A percentile compares a stretch with the other conserved stretches of the same genome.
phyloP scores from a whole-genome alignment of 2,329 filamentous ascomycete species.

The Zymoseptoria passerinii region DNA sequence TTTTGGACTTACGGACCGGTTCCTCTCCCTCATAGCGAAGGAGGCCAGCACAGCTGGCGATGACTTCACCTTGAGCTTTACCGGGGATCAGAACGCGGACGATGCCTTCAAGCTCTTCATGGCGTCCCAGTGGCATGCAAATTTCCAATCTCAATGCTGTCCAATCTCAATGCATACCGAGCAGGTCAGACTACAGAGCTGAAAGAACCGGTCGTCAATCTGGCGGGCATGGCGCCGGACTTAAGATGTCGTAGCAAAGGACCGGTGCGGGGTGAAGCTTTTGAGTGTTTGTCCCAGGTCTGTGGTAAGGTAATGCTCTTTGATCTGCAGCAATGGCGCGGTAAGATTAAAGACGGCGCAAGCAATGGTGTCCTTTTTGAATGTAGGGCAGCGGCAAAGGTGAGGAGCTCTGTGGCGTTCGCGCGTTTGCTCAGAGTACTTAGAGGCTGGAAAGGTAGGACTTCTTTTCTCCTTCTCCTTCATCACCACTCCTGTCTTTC shows the following conservation, averaged over 20 bases:
- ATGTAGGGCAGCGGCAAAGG: neutral
- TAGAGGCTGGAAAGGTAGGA: neutral
- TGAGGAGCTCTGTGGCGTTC: neutral
- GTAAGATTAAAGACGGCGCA: neutral
- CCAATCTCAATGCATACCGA: neutral
- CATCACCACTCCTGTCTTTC: neutral
- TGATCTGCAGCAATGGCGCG: neutral
- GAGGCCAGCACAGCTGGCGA: too few species aligned
- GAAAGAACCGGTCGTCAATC: neutral
- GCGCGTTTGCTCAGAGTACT: neutral
- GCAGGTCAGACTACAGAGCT: neutral
- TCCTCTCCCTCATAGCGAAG: neutral
- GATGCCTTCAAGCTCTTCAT: neutral
- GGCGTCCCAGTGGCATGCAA: too few species aligned
- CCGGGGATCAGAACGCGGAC: neutral
- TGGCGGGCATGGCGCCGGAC: neutral
- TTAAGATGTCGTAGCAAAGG: neutral
- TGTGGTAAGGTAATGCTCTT: neutral
- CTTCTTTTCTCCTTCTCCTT: neutral
- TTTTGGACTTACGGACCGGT: neutral
- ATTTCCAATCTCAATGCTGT: too few species aligned
- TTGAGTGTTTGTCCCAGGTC: neutral
- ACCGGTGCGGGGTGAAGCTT: neutral
- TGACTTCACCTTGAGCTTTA: neutral
- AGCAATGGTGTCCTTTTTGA: neutral